Percentiles rank a stretch among this genome's conserved stretches.
Evolutionary conservation across 352 stramenopile genomes (phyloP).

Genomic region (Globisporangium cylindrosporum): DNA sequence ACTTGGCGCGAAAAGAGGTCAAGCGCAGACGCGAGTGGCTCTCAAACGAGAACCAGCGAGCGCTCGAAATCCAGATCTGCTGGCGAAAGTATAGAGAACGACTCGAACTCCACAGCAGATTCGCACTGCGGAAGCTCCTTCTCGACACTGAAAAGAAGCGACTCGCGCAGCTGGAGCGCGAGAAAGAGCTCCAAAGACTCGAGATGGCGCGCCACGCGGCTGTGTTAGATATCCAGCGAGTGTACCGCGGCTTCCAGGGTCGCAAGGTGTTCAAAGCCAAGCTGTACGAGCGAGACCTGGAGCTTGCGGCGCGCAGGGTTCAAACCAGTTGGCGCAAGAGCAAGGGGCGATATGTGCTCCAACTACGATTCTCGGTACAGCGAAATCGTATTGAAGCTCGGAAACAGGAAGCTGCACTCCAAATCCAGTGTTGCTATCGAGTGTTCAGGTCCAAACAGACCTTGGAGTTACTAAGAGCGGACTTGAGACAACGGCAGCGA

Average conservation of each 20-base stretch:
- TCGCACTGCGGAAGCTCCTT: conserved; percentile 23
- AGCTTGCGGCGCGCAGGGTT: conserved; percentile 35
- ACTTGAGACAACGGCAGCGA: neutral
- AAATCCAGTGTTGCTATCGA: conserved; percentile 40
- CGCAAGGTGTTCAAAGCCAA: conserved; percentile 22
- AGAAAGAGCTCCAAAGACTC: conserved; percentile 14
- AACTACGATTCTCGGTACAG: conserved; percentile 49
- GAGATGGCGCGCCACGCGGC: conserved; percentile 17
- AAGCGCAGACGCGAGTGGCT: conserved; percentile 19
- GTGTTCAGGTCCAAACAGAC: conserved; percentile 20
- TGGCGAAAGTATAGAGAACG: conserved; percentile 21
- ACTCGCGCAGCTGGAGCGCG: conserved; percentile 23
- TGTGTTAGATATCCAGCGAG: conserved; percentile 35
- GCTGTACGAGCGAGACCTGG: conserved; percentile 17
- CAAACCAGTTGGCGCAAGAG: conserved; percentile 53
- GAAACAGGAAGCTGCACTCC: conserved; percentile 26
- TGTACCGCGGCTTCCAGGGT: conserved; percentile 35
- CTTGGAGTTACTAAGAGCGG: neutral
- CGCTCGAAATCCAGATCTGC: conserved; percentile 24
- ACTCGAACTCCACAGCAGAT: conserved; percentile 21
- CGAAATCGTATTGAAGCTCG: conserved; percentile 31
- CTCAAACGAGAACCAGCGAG: conserved; percentile 14
- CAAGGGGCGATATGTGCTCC: conserved; percentile 37
- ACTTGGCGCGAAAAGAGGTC: conserved; percentile 23
- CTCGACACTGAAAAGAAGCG: conserved; percentile 30